Evolutionary conservation across 2,329 filamentous ascomycete species (phyloP).

Genomic region (Colletotrichum sp.): DNA sequence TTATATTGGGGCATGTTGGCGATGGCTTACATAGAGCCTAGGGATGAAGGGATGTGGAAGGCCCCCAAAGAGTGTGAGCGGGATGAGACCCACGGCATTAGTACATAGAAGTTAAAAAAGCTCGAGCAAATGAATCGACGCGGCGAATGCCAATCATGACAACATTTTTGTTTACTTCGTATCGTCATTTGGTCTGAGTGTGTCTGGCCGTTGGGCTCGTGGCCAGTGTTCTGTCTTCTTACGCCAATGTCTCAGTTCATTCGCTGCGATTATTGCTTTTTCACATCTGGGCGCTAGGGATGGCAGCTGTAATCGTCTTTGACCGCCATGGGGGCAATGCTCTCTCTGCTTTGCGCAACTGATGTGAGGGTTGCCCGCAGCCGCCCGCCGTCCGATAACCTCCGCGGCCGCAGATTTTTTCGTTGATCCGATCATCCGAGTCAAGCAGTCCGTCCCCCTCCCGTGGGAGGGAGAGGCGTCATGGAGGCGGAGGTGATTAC

Average conservation of each 20-base stretch:
- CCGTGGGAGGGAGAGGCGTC: not conserved
- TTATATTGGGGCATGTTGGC: not conserved
- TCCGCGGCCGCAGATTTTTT: not conserved
- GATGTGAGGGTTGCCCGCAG: not conserved
- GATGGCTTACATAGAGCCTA: not conserved
- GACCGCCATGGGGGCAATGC: conserved; percentile 13
- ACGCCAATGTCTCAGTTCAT: not conserved
- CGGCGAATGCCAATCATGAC: conserved; percentile 13
- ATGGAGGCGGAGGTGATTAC: not conserved
- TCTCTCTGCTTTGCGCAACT: not conserved
- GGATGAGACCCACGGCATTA: not conserved
- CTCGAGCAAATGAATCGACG: conserved; percentile 16
- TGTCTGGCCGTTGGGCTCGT: conserved; percentile 12
- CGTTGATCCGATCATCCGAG: not conserved
- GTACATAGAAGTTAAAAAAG: conserved; percentile 15
- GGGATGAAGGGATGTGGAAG: not conserved
- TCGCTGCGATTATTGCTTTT: not conserved
- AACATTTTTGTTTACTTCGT: not conserved
- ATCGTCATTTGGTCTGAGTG: not conserved
- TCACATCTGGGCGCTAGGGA: not conserved
- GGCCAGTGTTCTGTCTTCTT: not conserved
- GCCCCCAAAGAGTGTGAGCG: not conserved
- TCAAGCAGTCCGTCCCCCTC: not conserved
- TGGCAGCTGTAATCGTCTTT: not conserved
- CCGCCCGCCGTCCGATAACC: not conserved